Base-by-base conservation (phyloP, 257 asterid genomes). In the Buddleja alternifolia region DNA sequence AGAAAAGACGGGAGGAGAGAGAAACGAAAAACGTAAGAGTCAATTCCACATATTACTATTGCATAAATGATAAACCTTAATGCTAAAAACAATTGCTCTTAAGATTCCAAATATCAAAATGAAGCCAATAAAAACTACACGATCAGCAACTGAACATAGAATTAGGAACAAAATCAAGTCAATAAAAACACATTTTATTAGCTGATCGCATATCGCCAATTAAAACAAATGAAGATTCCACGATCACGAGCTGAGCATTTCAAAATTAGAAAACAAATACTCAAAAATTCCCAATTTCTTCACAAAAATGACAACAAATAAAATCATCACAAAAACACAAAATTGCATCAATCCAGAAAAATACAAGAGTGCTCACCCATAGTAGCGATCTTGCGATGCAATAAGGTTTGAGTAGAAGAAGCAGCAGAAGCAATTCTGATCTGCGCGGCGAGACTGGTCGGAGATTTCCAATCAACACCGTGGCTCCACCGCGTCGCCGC, bases 391-490 rank as follows among this genome's bases (percentile, higher is more conserved):
- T 84, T 89, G 51, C 96, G 89, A 21, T 85, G 77, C 65, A 92
- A 68, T 1, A 77, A 67, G 66, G 72, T 79, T 36, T 81, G 74
- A 10, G 80, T 46, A 29, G 81, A 77, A 16, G n/a, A n/a, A n/a
- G n/a, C n/a, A n/a, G 69, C 77, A 37, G 97, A 51, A n/a, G 86
- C 73, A 17, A 77, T 78, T 75, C 96, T 88, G 96, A 90, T 87
- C 92, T 88, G 97, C 17, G 95, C 67, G 46, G 79, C 64, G 20
- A 83, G 81, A 73, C 87, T 81, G 37, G 83, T 17, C 19, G 91
- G 96, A 29, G 97, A 93, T 65, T 87, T 85, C 97, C 98, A 93
- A 55, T 79, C 95, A 48, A 62, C 88, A 8, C 97, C 95, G 88
- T 93, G 98, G 63, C 98, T 90, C 97, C 97, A 90, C 72, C 95